phyloP scores from a whole-genome alignment of 768 basidiomycete species.

The Mrakia hoshinonis region DNA sequence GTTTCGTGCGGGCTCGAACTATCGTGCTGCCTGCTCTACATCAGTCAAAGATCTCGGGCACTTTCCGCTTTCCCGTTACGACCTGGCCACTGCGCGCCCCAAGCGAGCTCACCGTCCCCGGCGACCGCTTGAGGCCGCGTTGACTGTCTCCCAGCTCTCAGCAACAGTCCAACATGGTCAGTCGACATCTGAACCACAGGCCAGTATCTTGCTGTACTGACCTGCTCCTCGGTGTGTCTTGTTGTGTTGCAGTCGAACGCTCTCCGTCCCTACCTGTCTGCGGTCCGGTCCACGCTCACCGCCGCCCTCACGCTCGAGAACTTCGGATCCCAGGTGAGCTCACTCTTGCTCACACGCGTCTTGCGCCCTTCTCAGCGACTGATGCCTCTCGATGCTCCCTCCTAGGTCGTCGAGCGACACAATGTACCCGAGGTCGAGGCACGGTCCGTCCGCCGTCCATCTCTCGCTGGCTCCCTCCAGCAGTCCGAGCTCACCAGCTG shows the following conservation, averaged over 20 bases:
- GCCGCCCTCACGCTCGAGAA: slow-evolving; percentile 94
- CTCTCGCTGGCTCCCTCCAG: slow-evolving; percentile 8
- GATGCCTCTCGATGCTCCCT: not conserved
- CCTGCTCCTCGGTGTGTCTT: too few species aligned
- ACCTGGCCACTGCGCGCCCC: too few species aligned
- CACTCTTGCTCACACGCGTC: not conserved
- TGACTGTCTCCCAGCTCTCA: not conserved
- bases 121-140: too few species aligned
- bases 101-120: not conserved
- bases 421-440: slow-evolving; percentile 95
- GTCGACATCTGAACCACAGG: not conserved
- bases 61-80: too few species aligned
- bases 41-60: too few species aligned
- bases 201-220: too few species aligned
- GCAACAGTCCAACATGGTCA: not conserved
- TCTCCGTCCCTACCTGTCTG: slow-evolving; percentile 87
- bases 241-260: slow-evolving; percentile 90
- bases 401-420: slow-evolving; percentile 86
- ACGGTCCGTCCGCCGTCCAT: slow-evolving; percentile 48
- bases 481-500: not conserved
- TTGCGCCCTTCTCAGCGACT: too few species aligned
- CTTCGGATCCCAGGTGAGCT: slow-evolving; percentile 84
- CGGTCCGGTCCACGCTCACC: slow-evolving; percentile 92
- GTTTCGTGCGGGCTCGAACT: too few species aligned
- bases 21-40: too few species aligned